Evolutionary conservation across 495 filamentous ascomycete genomes (phyloP).

Genomic region (Evansstolkia leycettana): DNA sequence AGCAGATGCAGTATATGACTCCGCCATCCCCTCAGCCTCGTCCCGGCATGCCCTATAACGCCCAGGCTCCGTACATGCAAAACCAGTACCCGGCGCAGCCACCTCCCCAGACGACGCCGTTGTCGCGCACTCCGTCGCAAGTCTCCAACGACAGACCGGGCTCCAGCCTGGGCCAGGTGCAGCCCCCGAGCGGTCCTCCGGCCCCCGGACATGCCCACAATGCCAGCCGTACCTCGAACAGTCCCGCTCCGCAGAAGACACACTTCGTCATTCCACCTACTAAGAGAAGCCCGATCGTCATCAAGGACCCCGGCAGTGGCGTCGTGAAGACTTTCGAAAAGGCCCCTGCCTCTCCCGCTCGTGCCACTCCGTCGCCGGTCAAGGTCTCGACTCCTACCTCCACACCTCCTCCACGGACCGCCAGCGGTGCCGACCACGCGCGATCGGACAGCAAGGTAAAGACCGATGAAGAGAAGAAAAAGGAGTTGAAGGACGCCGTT

Average conservation of each 20-base stretch:
- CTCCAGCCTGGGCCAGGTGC: constrained; percentile 64
- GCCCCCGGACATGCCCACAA: constrained; percentile 46
- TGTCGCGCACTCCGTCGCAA: constrained; percentile 78
- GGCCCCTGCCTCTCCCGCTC: constrained; percentile 41
- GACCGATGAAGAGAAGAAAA: constrained; percentile 59
- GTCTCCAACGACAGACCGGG: constrained; percentile 64
- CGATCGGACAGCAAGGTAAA: constrained; percentile 50
- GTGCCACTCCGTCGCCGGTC: constrained; percentile 42
- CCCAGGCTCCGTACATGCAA: constrained; percentile 33
- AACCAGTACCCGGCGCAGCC: constrained; percentile 41
- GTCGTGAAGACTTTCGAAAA: constrained; percentile 47
- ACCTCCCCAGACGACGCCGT: constrained; percentile 45
- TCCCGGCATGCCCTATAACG: constrained; percentile 39
- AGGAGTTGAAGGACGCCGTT: constrained; percentile 55
- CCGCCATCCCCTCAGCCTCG: constrained; percentile 40
- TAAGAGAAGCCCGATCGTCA: constrained; percentile 60
- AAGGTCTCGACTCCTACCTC: constrained; percentile 53
- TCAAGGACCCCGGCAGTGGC: constrained; percentile 69
- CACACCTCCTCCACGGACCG: constrained; percentile 45
- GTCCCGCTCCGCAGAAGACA: constrained; percentile 34
- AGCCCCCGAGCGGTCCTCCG: constrained; percentile 44
- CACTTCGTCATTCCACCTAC: constrained; percentile 41
- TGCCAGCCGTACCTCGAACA: constrained; percentile 42
- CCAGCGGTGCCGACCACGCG: constrained; percentile 43
- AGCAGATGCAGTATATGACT: constrained; percentile 35